Evolutionary conservation across 352 stramenopile species (phyloP), one percentile per base, ranked within the genome.

Genomic region (Phytophthora hibernalis): DNA sequence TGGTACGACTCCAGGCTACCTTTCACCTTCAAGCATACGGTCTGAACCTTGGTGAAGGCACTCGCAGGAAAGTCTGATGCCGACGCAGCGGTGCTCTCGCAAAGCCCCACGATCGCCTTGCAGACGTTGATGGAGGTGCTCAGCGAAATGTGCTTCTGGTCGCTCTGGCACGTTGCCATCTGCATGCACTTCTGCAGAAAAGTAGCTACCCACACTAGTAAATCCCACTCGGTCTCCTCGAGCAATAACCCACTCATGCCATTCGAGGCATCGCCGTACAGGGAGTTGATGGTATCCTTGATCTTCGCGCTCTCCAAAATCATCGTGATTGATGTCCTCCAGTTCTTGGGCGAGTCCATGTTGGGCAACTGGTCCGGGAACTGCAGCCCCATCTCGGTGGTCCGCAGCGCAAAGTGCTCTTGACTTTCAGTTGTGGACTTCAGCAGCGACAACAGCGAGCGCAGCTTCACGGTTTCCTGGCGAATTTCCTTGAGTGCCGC

Each of bases 181-280:
- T 90, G 79, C 67, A 93, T 85, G 63, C 82, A 90, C 60, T 93
- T 91, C 54, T 90, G 76, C 44, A 93, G 45, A 56, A 93, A 93
- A 5, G 79, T 87, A 21, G 82, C 82, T 21, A 90, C 83, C 77
- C 79, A 89, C 13, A 87, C 71, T 30, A 93, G 74, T 56, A 93
- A 47, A 48, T 93, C 84, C 84, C 84, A 93, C 72, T 93, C 84
- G 54, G 85, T 89, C 54, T 91, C 84, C 58, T 90, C 81, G 40
- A 93, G 58, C 54, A 91, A 35, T 50, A 90, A 91, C n/a, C 90
- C 79, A 50, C 80, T 90, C 79, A 91, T 90, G 45, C 82, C 77
- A 56, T 82, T 89, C 15, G 79, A 80, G 3, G 79, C 73, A 58
- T 93, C 82, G 9, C 77, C 78, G 56, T 87, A 91, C 54, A 91